Evolutionary conservation across 768 basidiomycete genomes (phyloP).

Genomic region (Agaricus subrufescens): DNA sequence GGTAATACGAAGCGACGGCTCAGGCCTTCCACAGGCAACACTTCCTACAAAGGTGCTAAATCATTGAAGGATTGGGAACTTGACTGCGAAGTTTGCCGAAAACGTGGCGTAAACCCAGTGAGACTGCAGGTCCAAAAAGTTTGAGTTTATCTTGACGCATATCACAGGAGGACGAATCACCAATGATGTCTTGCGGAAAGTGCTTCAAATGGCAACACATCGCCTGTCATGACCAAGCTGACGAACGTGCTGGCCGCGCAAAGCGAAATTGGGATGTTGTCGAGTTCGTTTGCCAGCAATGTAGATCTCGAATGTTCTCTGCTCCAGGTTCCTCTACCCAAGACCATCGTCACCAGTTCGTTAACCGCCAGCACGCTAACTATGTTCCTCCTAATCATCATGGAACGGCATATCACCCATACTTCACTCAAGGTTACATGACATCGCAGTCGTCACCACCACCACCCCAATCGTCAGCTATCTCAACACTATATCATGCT

Average conservation of each 20-base stretch:
- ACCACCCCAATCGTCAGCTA: neutral
- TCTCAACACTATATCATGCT: conserved; percentile 6
- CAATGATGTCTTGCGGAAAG: conserved; percentile 76
- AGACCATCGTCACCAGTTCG: neutral
- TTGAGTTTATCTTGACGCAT: conserved; percentile 1
- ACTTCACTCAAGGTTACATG: neutral
- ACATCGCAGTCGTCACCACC: neutral
- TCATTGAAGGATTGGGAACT: conserved; percentile 73
- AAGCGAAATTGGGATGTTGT: conserved; percentile 82
- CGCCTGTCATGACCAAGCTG: conserved; percentile 72
- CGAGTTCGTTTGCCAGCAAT: conserved; percentile 72
- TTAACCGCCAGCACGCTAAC: neutral
- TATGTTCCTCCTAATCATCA: neutral
- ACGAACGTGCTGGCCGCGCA: conserved; percentile 56
- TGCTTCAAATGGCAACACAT: conserved; percentile 93
- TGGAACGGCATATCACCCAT: conserved; percentile 1
- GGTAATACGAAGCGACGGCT: neutral
- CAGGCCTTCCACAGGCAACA: conserved; percentile 12
- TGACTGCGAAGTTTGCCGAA: conserved; percentile 82
- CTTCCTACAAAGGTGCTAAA: conserved; percentile 36
- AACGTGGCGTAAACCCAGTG: conserved; percentile 70
- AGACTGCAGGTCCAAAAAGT: conserved; percentile 14
- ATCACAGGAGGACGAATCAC: conserved; percentile 69
- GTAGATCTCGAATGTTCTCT: conserved; percentile 27
- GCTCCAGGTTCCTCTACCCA: neutral